Evolutionary conservation across 164 flowering plant genomes (phyloP), one percentile per base, ranked within the genome.

Genomic region (Euptelea pleiosperma): DNA sequence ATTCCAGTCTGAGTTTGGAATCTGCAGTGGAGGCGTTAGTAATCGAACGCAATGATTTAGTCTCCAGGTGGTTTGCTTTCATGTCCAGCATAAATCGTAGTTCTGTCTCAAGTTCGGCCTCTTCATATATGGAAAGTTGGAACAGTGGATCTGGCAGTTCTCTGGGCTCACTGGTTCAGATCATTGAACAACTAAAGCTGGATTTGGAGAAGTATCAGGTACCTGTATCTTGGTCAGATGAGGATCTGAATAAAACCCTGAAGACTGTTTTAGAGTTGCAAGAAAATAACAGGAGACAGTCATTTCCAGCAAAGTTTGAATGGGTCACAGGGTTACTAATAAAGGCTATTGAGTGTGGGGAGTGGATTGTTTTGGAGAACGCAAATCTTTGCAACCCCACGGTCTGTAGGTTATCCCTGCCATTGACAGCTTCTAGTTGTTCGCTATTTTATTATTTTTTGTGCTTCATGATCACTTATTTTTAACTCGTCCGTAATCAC

Each of bases 301-400:
- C 70, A 41, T 55, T 70, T 68, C 68, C 96, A 21, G 79, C 74
- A 8, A 94, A 87, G 62, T 94, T 94, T 82, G 99, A 89, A 68
- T 94, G 99, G 99, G 89, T 86, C 24, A 66, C 81, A 0, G 99
- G 99, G 15, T 22, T 69, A 43, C 73, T 94, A 34, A 64, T 94
- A 37, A 91, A 80, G 77, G 99, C 99, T 46, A 77, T 91, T 40
- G 96, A 91, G 58, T 82, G 70, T 66, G 99, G 99, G 21, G 96
- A 94, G 51, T 94, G 99, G 99, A 64, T 94, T 62, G 81, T 94
- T 50, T 76, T 94, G n/a, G 95, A 94, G 70, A 86, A 89, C 65
- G 99, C 99, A 39, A 94, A 91, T 73, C 83, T 87, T 42, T 94
- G 99, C 72, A 94, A 85, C 67, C 99, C 99, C 61, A 91, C 99